Evolutionary conservation across 2,329 filamentous ascomycete genomes (phyloP).

Genomic region (Blastomyces emzantsi): DNA sequence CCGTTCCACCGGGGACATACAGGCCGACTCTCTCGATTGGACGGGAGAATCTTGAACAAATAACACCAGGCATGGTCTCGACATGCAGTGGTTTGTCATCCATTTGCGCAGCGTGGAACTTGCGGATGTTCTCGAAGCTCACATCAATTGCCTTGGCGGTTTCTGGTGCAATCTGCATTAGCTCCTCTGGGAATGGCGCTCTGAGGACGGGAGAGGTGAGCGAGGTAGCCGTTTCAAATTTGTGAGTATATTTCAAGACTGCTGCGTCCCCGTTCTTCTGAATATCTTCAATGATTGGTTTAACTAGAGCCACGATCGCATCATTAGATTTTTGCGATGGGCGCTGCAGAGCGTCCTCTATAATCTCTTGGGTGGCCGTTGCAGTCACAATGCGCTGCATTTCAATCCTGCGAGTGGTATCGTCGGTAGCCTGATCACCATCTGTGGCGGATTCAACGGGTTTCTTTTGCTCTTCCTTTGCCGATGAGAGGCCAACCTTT

Average conservation of each 20-base stretch:
- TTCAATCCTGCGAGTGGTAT: slow-evolving; percentile 54
- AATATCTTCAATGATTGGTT: slow-evolving; percentile 84
- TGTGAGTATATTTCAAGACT: slow-evolving; percentile 87
- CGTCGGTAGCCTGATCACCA: slow-evolving; percentile 46
- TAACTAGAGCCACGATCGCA: slow-evolving; percentile 80
- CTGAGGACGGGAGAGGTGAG: slow-evolving; percentile 80
- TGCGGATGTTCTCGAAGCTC: slow-evolving; percentile 88
- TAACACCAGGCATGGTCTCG: slow-evolving; percentile 95
- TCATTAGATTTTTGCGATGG: slow-evolving; percentile 95
- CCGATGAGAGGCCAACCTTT: slow-evolving; percentile 57
- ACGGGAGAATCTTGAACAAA: slow-evolving; percentile 85
- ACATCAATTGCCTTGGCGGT: slow-evolving; percentile 88
- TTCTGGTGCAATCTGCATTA: slow-evolving; percentile 79
- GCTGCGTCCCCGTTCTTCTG: slow-evolving; percentile 76
- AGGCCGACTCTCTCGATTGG: slow-evolving; percentile 94
- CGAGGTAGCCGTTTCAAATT: slow-evolving; percentile 92
- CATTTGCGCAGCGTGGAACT: slow-evolving; percentile 87
- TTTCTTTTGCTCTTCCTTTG: slow-evolving; percentile 18
- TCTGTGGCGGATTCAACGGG: slow-evolving; percentile 32
- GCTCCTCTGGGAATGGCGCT: slow-evolving; percentile 72
- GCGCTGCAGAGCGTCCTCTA: slow-evolving; percentile 68
- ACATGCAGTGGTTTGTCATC: slow-evolving; percentile 73
- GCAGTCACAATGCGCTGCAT: slow-evolving; percentile 73
- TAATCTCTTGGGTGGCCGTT: slow-evolving; percentile 53
- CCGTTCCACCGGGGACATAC: slow-evolving; percentile 92